Percentiles rank a stretch among this genome's conserved stretches.
These are phyloP conservation scores for Trametes punicea DNA, from an alignment of 768 basidiomycete species.

Conservation along the genomic window DNA sequence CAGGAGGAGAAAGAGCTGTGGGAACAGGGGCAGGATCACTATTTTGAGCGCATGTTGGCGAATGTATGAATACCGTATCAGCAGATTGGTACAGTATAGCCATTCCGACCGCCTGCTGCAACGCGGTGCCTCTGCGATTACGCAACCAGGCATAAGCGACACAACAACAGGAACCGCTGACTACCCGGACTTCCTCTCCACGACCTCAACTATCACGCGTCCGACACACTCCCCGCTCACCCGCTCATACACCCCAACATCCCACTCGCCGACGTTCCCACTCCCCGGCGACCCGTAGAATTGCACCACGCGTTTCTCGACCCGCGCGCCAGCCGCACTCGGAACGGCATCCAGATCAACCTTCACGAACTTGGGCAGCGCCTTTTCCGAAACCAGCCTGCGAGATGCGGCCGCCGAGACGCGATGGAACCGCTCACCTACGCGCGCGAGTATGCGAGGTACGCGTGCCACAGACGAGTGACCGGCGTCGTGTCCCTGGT, in stretches of 20 bases:
- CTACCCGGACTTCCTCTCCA: conserved; percentile 28
- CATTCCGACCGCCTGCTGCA: too few relatives aligned
- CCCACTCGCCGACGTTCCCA: conserved; percentile 50
- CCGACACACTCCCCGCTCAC: conserved; percentile 51
- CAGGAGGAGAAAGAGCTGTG: conserved; percentile 6
- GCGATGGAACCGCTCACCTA: conserved; percentile 57
- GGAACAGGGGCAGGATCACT: background rate
- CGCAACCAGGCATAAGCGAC: background rate
- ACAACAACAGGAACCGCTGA: background rate
- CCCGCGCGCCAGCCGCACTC: conserved; percentile 26
- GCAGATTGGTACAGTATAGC: too few relatives aligned
- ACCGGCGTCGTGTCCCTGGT: conserved; percentile 36
- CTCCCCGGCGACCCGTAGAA: conserved; percentile 51
- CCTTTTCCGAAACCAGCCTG: conserved; percentile 44
- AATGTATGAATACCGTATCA: too few relatives aligned
- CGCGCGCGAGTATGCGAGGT: conserved; percentile 47
- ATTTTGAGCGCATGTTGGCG: background rate
- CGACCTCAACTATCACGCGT: conserved; percentile 56
- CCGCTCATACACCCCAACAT: conserved; percentile 52
- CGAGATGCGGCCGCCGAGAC: conserved; percentile 34
- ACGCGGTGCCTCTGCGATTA: background rate
- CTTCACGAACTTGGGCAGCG: conserved; percentile 55
- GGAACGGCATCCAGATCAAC: conserved; percentile 44
- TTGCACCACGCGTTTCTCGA: conserved; percentile 49
- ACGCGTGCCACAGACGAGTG: conserved; percentile 25